Conservation (phyloP, 2,329 filamentous ascomycete genomes). For the Xylaria sp. region DNA sequence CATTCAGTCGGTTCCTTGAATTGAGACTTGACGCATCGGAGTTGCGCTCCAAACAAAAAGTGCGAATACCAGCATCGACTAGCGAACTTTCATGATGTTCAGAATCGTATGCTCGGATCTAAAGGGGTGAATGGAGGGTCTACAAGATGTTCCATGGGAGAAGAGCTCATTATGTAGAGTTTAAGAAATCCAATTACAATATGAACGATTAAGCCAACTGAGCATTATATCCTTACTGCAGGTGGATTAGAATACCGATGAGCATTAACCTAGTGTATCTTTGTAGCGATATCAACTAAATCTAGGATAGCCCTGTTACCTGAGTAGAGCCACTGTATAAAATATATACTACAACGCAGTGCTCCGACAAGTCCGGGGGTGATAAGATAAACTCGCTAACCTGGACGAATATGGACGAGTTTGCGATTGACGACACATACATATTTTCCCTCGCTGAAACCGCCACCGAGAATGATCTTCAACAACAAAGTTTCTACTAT, state of each 20-base stretch:
- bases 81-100: background rate
- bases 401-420: constrained; percentile 19
- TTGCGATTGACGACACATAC: constrained; percentile 15
- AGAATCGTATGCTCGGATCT: no score
- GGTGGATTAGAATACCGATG: no score
- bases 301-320: constrained; percentile 1
- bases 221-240: background rate
- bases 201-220: no score
- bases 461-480: constrained; percentile 3
- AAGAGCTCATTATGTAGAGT: background rate
- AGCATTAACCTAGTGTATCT: no score
- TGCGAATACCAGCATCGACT: background rate
- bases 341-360: background rate
- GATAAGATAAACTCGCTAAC: constrained; percentile 1
- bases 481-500: background rate
- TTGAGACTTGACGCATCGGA: background rate
- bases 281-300: background rate
- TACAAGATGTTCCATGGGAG: background rate
- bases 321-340: background rate
- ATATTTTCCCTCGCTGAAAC: constrained; percentile 14
- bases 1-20: background rate
- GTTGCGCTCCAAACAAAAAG: background rate
- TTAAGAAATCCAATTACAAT: no score
- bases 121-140: background rate
- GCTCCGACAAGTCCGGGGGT: background rate